Evolutionary conservation across 169 alveolate species (phyloP), one percentile per base, ranked within the genome.

Genomic region (Babesia divergens): DNA sequence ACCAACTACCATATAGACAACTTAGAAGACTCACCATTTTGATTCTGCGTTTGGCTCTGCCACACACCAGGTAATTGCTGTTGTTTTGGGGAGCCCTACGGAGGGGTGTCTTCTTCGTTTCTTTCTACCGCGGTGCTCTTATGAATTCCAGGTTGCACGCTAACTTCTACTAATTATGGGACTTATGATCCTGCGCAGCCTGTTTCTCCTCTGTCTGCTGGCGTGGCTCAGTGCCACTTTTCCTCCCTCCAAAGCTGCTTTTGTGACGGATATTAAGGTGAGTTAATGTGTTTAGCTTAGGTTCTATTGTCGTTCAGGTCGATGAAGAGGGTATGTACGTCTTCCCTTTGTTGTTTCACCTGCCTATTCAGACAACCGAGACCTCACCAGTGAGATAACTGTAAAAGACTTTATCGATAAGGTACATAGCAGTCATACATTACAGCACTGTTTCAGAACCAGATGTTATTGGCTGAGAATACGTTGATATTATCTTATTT

Each of bases 361-460:
- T 51, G 11, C 24, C 29, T 22, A 22, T 49, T 7, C 68, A 77
- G 86, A 77, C 7, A 49, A 26, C 43, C 3, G 24, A 18, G 70
- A 77, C 18, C n/a, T 47, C n/a, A 8, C 56, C 32, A 14, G 40
- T 29, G 70, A 55, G 24, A 40, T 68, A 13, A 69, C 34, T 24
- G 46, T 67, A 26, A 77, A 77, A 56, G 60, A 68, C 20, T 77
- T 77, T 64, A 59, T 69, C 28, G 82, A 77, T 49, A 67, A 59
- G 82, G 86, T 67, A 24, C n/a, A 31, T 28, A 4, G 20, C n/a
- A 16, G 42, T 2, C 14, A 3, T 34, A 22, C 8, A 62, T 34
- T 9, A 20, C 7, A 44, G 24, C 13, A 26, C 9, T 16, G 28
- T n/a, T 35, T 1, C 24, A 77, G 86, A 77, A 77, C 32, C 86